Conservation (phyloP, 75 land plant species). For the Pseudotsuga menziesii region DNA sequence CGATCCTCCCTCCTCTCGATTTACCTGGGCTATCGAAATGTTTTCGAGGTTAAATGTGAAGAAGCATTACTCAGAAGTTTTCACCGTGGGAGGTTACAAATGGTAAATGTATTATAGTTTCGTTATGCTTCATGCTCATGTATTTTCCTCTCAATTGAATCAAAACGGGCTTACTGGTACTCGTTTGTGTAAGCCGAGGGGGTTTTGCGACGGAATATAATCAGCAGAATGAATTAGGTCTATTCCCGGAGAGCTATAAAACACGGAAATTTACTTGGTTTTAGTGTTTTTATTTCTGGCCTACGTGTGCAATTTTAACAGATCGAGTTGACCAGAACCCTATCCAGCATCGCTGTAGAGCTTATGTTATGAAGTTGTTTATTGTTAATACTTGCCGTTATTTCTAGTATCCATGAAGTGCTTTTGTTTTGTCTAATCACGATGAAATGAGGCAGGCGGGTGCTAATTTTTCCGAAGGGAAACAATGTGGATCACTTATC, state of each 20-base stretch:
- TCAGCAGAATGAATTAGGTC: too few relatives aligned
- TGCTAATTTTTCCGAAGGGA: conserved; percentile 93
- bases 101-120: conserved; percentile 41
- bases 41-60: conserved; percentile 72
- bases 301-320: too few relatives aligned
- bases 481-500: conserved; percentile 95
- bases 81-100: conserved; percentile 85
- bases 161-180: background rate
- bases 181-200: too few relatives aligned
- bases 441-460: conserved; percentile 54
- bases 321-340: too few relatives aligned
- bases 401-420: background rate
- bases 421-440: background rate
- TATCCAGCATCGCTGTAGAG: too few relatives aligned
- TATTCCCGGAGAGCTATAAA: too few relatives aligned
- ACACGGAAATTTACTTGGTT: background rate
- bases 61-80: conserved; percentile 89
- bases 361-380: too few relatives aligned
- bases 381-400: too few relatives aligned
- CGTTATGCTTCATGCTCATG: background rate
- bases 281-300: too few relatives aligned
- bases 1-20: conserved; percentile 78
- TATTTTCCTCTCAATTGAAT: background rate
- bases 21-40: conserved; percentile 86
- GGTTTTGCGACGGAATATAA: too few relatives aligned